Conservation (phyloP, 495 filamentous ascomycete genomes). For the Penicillium fimorum region DNA sequence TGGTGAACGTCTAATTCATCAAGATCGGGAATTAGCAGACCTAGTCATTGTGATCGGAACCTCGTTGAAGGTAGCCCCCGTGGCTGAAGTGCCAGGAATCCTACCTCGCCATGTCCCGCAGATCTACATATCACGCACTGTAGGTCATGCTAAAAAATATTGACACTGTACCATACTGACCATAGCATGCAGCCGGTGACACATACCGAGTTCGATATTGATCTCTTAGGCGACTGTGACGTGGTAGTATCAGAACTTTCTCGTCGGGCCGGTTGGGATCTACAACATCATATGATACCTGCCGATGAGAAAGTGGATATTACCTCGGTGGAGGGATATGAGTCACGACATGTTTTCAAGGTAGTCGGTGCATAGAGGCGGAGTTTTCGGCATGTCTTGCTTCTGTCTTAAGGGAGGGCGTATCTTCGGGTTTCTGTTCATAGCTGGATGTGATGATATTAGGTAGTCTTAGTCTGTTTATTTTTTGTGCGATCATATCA, state of each 20-base stretch:
- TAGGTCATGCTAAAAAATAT: slow-evolving; percentile 33
- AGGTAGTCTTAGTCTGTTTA: slow-evolving; percentile 10
- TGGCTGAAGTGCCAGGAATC: slow-evolving; percentile 83
- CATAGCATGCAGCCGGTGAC: slow-evolving; percentile 57
- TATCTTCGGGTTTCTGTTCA: slow-evolving; percentile 20
- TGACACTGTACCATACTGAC: slow-evolving; percentile 13
- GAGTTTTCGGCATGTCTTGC: slow-evolving; percentile 37
- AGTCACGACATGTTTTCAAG: slow-evolving; percentile 64
- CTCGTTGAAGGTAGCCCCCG: slow-evolving; percentile 92
- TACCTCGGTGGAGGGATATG: slow-evolving; percentile 57
- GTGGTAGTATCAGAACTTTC: slow-evolving; percentile 87
- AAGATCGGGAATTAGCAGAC: slow-evolving; percentile 78
- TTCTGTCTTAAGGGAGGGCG: slow-evolving; percentile 30
- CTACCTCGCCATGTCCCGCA: slow-evolving; percentile 79
- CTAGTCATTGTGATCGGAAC: slow-evolving; percentile 97
- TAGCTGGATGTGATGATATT: slow-evolving; percentile 7
- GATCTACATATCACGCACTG: slow-evolving; percentile 87
- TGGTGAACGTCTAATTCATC: slow-evolving; percentile 70
- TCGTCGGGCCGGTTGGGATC: slow-evolving; percentile 78
- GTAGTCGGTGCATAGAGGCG: slow-evolving; percentile 47
- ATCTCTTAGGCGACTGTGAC: slow-evolving; percentile 91
- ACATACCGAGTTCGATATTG: slow-evolving; percentile 93
- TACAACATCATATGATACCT: slow-evolving; percentile 86
- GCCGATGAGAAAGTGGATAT: slow-evolving; percentile 59
- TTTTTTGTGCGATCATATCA: slow-evolving; percentile 13